These are phyloP conservation scores for Lentinula guzmanii DNA, from an alignment of 768 basidiomycete genomes.

Conservation along the genomic window DNA sequence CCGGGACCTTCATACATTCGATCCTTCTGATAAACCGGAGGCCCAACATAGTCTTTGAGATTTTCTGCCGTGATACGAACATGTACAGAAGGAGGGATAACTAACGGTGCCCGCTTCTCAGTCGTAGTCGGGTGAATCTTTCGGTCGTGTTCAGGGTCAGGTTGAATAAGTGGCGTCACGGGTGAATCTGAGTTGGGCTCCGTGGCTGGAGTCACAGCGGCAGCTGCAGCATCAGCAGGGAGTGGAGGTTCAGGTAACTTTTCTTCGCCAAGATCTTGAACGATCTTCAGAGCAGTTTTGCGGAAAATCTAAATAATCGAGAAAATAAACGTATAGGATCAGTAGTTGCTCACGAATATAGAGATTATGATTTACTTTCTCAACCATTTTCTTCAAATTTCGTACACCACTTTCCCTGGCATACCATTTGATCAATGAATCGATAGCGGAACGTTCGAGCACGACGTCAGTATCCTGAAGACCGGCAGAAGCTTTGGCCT, in stretches of 20 bases:
- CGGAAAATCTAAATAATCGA: constrained; percentile 71
- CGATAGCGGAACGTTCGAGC: constrained; percentile 72
- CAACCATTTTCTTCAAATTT: constrained; percentile 96
- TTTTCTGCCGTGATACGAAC: constrained; percentile 82
- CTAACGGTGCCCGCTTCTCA: constrained; percentile 69
- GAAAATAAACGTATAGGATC: neutral
- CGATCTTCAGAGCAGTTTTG: constrained; percentile 90
- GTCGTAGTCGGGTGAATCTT: constrained; percentile 59
- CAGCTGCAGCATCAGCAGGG: constrained; percentile 12
- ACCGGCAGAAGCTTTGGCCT: constrained; percentile 88
- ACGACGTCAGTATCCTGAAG: constrained; percentile 79
- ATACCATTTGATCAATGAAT: constrained; percentile 92
- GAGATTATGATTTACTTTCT: constrained; percentile 60
- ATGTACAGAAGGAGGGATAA: constrained; percentile 72
- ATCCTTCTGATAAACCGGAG: constrained; percentile 93
- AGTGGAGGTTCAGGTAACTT: constrained; percentile 67
- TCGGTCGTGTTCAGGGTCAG: constrained; percentile 24
- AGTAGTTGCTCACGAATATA: neutral
- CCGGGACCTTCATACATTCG: constrained; percentile 55
- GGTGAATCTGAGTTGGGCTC: constrained; percentile 14
- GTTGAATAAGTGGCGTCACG: constrained; percentile 10
- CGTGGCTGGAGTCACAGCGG: constrained; percentile 8
- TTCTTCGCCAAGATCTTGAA: constrained; percentile 85
- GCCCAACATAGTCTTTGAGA: constrained; percentile 94
- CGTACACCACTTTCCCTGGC: constrained; percentile 96